Conservation (phyloP, 371 early-diverging fungal species). For the Mortierella sp. region DNA sequence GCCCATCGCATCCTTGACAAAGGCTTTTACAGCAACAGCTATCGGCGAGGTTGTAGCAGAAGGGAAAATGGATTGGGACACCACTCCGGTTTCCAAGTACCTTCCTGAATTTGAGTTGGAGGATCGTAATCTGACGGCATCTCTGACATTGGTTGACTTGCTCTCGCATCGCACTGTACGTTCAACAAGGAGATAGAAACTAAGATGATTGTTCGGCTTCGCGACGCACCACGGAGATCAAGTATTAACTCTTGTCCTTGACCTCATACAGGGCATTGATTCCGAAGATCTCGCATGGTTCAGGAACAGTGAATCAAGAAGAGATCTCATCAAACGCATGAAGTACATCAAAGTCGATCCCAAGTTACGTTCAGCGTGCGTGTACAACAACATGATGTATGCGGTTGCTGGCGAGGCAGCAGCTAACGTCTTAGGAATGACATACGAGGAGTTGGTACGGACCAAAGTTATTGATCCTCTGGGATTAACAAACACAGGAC, state of each 20-base stretch:
- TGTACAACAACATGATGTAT: conserved; percentile 28
- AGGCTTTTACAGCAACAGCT: conserved; percentile 20
- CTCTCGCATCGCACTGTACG: conserved; percentile 16
- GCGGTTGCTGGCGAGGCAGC: conserved; percentile 25
- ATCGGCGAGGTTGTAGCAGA: conserved; percentile 32
- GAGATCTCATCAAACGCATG: conserved; percentile 13
- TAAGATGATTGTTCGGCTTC: too few relatives aligned
- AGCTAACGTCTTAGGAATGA: conserved; percentile 14
- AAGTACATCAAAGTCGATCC: conserved; percentile 2
- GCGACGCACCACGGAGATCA: too few relatives aligned
- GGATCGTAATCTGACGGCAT: not conserved
- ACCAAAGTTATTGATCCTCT: conserved; percentile 19
- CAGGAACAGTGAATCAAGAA: not conserved
- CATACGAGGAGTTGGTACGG: conserved; percentile 13
- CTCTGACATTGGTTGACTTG: not conserved
- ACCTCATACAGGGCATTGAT: not conserved
- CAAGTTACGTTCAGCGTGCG: not conserved
- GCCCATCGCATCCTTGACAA: conserved; percentile 26
- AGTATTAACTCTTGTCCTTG: not conserved
- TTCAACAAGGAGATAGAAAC: not conserved
- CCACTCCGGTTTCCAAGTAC: conserved; percentile 10
- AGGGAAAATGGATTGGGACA: conserved; percentile 24
- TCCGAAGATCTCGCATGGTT: not conserved
- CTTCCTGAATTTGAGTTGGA: conserved; percentile 1
- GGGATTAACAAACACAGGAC: conserved; percentile 13